These are phyloP conservation scores for Serendipita sp. DNA, from an alignment of 768 basidiomycete species.

Conservation along the genomic window DNA sequence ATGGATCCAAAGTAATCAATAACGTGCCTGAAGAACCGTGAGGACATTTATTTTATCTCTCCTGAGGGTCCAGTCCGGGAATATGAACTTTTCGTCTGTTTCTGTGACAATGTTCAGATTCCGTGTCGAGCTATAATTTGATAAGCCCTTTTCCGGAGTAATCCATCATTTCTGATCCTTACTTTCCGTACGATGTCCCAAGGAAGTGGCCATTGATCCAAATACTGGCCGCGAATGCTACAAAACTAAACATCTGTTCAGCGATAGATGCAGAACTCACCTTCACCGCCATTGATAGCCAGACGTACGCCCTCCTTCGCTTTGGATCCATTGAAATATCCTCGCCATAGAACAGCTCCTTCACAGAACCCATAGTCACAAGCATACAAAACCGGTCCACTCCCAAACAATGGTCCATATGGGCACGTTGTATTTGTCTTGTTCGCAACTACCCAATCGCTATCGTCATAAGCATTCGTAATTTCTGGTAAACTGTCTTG, in stretches of 20 bases:
- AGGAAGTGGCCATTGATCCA: constrained; percentile 65
- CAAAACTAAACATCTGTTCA: neutral
- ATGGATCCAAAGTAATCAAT: neutral
- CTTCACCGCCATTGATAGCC: constrained; percentile 68
- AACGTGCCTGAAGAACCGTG: constrained; percentile 49
- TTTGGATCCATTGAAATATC: constrained; percentile 54
- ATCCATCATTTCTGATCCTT: constrained; percentile 13
- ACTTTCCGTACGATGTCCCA: constrained; percentile 61
- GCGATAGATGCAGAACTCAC: constrained; percentile 19
- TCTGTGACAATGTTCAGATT: constrained; percentile 44
- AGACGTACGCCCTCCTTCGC: constrained; percentile 36
- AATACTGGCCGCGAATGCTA: constrained; percentile 68
- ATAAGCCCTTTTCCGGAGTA: neutral
- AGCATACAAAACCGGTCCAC: constrained; percentile 64
- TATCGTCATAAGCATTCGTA: constrained; percentile 38
- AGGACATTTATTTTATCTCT: constrained; percentile 52
- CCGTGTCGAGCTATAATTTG: constrained; percentile 40
- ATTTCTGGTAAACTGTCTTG: constrained; percentile 63
- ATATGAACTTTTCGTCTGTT: constrained; percentile 47
- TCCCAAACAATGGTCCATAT: constrained; percentile 50
- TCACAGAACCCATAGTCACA: constrained; percentile 84
- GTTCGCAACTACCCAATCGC: constrained; percentile 46
- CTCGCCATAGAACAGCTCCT: constrained; percentile 66
- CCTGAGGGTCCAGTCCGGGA: constrained; percentile 39
- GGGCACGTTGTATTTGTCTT: constrained; percentile 63